Percentiles rank a stretch among this genome's conserved stretches.
phyloP scores from a whole-genome alignment of 345 rosid genomes.

The Eucalyptus erythrocorys region DNA sequence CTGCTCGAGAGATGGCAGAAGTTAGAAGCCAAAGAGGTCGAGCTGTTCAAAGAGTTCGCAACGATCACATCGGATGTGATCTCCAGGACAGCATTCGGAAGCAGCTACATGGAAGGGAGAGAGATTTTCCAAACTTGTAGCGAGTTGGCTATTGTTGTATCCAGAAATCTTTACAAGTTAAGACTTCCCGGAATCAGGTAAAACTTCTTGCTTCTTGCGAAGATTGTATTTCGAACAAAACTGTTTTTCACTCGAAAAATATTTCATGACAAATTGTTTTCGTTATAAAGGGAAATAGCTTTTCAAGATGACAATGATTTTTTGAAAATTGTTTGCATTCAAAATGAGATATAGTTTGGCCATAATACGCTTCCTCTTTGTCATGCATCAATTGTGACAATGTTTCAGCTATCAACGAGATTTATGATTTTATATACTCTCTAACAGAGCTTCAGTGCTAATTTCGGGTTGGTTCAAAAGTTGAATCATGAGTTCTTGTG shows the following conservation, averaged over 20 bases:
- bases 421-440: too few species aligned
- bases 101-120: conserved; percentile 29
- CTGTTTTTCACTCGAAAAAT: neutral
- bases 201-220: neutral
- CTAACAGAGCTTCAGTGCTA: too few species aligned
- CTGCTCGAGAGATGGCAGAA: conserved; percentile 29
- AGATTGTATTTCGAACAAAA: neutral
- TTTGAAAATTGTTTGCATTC: fast-evolving
- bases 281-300: neutral
- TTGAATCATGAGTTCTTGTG: fast-evolving
- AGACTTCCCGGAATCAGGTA: conserved; percentile 17
- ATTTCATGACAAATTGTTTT: neutral
- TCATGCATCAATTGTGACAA: too few species aligned
- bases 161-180: neutral
- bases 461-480: too few species aligned
- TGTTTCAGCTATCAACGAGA: too few species aligned
- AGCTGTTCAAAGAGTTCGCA: conserved; percentile 16
- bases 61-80: conserved; percentile 22
- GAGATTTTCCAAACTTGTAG: conserved; percentile 14
- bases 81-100: conserved; percentile 38
- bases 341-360: too few species aligned
- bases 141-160: neutral
- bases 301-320: neutral
- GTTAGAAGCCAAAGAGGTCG: conserved; percentile 19
- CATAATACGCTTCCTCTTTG: too few species aligned